Percentiles rank a stretch among this genome's conserved stretches.
Evolutionary conservation across 2,329 filamentous ascomycete genomes (phyloP).

Genomic region (Helotiales sp.): DNA sequence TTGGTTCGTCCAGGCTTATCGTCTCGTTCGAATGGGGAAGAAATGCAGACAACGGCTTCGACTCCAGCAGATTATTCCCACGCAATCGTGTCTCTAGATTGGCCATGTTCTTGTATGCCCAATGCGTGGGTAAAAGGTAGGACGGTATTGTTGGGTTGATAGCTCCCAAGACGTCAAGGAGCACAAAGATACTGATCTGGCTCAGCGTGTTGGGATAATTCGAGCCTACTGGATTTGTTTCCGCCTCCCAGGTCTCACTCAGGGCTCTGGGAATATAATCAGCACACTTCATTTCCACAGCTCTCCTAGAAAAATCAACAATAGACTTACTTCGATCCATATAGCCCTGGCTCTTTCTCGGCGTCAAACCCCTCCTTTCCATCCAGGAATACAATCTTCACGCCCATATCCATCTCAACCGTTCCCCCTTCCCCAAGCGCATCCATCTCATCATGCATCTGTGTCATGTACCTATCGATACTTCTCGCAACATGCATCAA

Average conservation of each 20-base stretch:
- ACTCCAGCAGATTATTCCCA: constrained; percentile 63
- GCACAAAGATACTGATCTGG: constrained; percentile 80
- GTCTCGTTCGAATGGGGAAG: constrained; percentile 15
- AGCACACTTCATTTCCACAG: background rate
- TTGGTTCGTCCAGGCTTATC: constrained; percentile 50
- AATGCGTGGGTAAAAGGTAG: constrained; percentile 84
- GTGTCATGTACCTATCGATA: constrained; percentile 73
- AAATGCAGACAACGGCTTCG: constrained; percentile 45
- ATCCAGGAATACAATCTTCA: constrained; percentile 85
- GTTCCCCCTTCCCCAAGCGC: constrained; percentile 53
- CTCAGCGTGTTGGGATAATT: constrained; percentile 70
- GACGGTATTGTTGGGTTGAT: constrained; percentile 69
- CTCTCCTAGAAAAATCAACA: background rate
- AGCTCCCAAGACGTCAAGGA: constrained; percentile 79
- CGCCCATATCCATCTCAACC: constrained; percentile 69
- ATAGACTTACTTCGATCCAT: constrained; percentile 67
- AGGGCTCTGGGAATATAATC: constrained; percentile 54
- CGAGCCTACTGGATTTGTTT: constrained; percentile 65
- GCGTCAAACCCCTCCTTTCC: constrained; percentile 85
- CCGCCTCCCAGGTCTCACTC: constrained; percentile 73
- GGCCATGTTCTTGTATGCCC: constrained; percentile 80
- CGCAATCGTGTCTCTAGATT: constrained; percentile 71
- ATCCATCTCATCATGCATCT: constrained; percentile 66
- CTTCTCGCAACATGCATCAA: constrained; percentile 78
- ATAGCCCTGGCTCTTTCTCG: constrained; percentile 76